Evolutionary conservation across 1,284 basidiomycete species (phyloP), one percentile per base, ranked within the genome.

Genomic region (Microbotryomycetes sp.): DNA sequence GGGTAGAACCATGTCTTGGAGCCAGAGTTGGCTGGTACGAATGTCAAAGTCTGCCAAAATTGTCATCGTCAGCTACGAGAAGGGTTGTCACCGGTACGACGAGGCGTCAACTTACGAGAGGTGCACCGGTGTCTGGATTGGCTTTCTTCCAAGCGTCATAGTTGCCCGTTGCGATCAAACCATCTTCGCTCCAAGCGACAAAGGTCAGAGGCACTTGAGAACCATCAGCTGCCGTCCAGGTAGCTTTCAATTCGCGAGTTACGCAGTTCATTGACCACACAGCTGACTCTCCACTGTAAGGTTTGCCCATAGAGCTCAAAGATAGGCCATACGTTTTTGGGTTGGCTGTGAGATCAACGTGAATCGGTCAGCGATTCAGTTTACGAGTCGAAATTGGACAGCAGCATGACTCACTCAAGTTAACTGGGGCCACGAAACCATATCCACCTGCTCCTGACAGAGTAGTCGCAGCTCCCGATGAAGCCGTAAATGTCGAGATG

Each of bases 221-320:
- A 4, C 56, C 56, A n/a, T 57, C 56, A 16, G 19, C 23, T 1
- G 29, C 29, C n/a, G 56, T 57, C 56, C 56, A 57, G 1, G 56
- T 3, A 6, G 56, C 56, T 46, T 46, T 57, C 29, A 57, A 25
- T 30, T 57, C 22, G 19, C 49, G 36, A 25, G 56, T 57, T 9
- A 26, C n/a, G 56, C 56, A 57, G 48, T 57, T 31, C n/a, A 57
- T 12, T n/a, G 47, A 49, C 56, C 56, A 57, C 15, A 57, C 48
- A 23, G 56, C 56, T n/a, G 46, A 49, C 30, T 57, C 56, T 15
- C 28, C 47, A 15, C 47, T 25, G 30, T 49, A 50, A n/a, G 47
- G 47, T 32, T 12, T 22, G 29, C 56, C 48, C 28, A 57, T 46
- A 16, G 56, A 49, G 19, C 28, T 22, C 19, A 26, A 16, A 12